Evolutionary conservation across 2,329 filamentous ascomycete species (phyloP), one percentile per base, ranked within the genome.

Genomic region (Raffaelea deltoideospora): DNA sequence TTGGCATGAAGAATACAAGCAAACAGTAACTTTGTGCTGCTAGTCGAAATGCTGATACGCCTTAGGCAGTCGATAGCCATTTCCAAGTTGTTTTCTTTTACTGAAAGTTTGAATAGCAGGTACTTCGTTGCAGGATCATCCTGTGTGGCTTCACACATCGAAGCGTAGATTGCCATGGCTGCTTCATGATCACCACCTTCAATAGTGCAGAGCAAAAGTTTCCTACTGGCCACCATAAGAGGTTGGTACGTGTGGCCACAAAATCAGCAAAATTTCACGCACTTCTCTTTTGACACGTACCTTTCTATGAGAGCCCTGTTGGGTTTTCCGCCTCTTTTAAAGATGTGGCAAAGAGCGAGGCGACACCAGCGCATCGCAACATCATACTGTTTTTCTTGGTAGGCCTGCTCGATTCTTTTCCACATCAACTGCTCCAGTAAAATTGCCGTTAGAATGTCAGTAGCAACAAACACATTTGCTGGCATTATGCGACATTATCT

Each of bases 1-100:
- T 86, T 76, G 3, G 84, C 79, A 52, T 92, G 84, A 21, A 84
- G 59, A 18, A 84, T 72, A 47, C 86, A 94, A 1, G 84, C 81
- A 44, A 87, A 85, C 1, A 95, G 61, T 31, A 85, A 70, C 13
- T 74, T 72, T 17, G 64, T 60, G 24, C 76, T 68, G 18, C 67
- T 64, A 1, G 60, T 52, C 7, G 60, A 52, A n/a, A 62, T 62
- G 38, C 65, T 67, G 20, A 94, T 58, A 3, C 57, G 53, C 20
- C 72, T 60, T 3, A 93, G 65, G 48, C 77, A 83, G 32, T 74
- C 64, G 17, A 61, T 54, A n/a, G 78, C 78, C 51, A 67, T 50
- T 1, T 72, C 65, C 27, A 57, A 50, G 45, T 87, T 70, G 40
- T 63, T 63, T 15, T 57, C 63, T 33, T 69, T 63, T 3, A 90